Evolutionary conservation across 2,329 filamentous ascomycete genomes (phyloP).

Genomic region (Exophiala bonariae): DNA sequence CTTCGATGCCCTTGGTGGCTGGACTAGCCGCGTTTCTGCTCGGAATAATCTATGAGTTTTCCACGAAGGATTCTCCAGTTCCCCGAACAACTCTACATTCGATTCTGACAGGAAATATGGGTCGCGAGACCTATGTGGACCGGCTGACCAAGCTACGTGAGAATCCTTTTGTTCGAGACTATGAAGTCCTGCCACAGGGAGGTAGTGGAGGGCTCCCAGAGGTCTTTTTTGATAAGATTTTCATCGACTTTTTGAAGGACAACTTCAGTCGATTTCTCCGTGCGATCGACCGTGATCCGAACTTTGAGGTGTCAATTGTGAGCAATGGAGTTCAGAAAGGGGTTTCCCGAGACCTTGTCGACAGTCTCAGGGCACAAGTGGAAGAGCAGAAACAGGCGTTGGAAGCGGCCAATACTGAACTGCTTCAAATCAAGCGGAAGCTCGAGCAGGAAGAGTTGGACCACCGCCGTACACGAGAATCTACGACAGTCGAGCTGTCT

Average conservation of each 20-base stretch:
- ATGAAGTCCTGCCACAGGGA: slow-evolving; percentile 75
- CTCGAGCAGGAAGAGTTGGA: slow-evolving; percentile 72
- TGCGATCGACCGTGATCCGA: slow-evolving; percentile 87
- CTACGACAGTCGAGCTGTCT: slow-evolving; percentile 53
- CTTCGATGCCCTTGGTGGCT: slow-evolving; percentile 68
- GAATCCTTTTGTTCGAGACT: slow-evolving; percentile 79
- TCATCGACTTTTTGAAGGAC: slow-evolving; percentile 93
- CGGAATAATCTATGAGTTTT: slow-evolving; percentile 93
- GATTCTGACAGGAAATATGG: slow-evolving; percentile 73
- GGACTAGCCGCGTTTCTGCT: slow-evolving; percentile 83
- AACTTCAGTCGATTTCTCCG: slow-evolving; percentile 84
- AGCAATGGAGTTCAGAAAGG: slow-evolving; percentile 81
- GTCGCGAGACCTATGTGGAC: slow-evolving; percentile 84
- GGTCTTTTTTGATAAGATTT: slow-evolving; percentile 80
- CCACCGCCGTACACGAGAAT: slow-evolving; percentile 66
- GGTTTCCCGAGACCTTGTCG: slow-evolving; percentile 89
- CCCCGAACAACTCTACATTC: slow-evolving; percentile 77
- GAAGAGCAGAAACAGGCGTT: slow-evolving; percentile 68
- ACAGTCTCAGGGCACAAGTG: slow-evolving; percentile 75
- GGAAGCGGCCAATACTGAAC: slow-evolving; percentile 57
- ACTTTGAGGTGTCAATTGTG: slow-evolving; percentile 78
- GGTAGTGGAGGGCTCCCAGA: slow-evolving; percentile 64
- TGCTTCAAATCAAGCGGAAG: slow-evolving; percentile 55
- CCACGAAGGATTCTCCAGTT: slow-evolving; percentile 93
- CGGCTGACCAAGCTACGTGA: slow-evolving; percentile 75